Evolutionary conservation across 148 eudicot genomes (phyloP), one percentile per base, ranked within the genome.

Genomic region (Silene conica): DNA sequence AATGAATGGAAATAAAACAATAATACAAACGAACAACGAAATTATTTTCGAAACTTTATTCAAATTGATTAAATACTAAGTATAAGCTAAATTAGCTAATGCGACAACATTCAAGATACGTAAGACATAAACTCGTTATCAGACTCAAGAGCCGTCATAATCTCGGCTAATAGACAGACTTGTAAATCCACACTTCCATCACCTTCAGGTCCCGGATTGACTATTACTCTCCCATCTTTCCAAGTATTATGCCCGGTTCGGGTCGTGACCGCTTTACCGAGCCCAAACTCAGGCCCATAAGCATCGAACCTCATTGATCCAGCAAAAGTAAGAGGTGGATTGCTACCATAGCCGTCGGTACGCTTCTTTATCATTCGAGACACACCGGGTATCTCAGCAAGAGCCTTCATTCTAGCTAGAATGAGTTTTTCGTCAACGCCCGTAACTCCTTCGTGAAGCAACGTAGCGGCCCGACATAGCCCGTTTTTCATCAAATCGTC

Each of bases 281-380:
- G 88, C 69, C 97, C 97, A 56, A 91, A 91, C 60, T 87, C 89
- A n/a, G 86, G 87, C n/a, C 87, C 89, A 60, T 91, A 89, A 85
- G 86, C 85, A 1, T 89, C 89, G 46, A 91, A 83, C 69, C 91
- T 79, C 2, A 26, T 89, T 0, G 93, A 91, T 68, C 97, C 89
- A 1, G 93, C 90, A 89, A 91, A 87, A 6, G 54, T 84, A 81
- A 76, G 85, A 22, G 80, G 81, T 28, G 85, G 80, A 6, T 83
- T 82, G 13, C 68, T 41, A 10, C 90, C 84, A 78, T 88, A 56
- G 23, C 11, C 12, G 7, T 25, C n/a, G 5, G 11, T 3, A 15
- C 20, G 11, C 31, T n/a, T 38, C 1, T 84, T 2, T 80, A 82
- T 26, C 28, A 26, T 26, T 74, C 81, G 56, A 65, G 50, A 50